Conservation (phyloP, 1,284 basidiomycete genomes). For the Heterobasidion irregulare region DNA sequence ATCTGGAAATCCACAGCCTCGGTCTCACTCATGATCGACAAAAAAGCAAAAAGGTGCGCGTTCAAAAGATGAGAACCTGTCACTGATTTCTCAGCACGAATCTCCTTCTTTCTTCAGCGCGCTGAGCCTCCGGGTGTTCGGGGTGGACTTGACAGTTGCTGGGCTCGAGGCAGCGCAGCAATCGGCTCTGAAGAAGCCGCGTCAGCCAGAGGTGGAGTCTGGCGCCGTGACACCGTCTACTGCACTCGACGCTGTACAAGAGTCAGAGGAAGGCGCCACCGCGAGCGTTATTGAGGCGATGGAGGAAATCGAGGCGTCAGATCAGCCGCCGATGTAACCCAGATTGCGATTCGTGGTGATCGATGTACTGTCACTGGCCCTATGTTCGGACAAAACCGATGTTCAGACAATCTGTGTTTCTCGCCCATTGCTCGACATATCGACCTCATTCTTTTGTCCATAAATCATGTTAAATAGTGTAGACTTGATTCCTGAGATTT, state of each 20-base stretch:
- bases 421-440: too few species aligned
- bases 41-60: conserved; percentile 81
- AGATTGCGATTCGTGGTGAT: too few species aligned
- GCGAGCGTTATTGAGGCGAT: not conserved
- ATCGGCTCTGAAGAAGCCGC: not conserved
- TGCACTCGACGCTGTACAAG: not conserved
- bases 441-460: too few species aligned
- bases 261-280: not conserved
- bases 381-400: too few species aligned
- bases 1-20: conserved; percentile 89
- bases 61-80: not conserved
- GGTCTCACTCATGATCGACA: conserved; percentile 87
- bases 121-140: conserved; percentile 73
- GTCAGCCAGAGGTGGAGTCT: not conserved
- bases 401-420: too few species aligned
- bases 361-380: too few species aligned
- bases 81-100: not conserved
- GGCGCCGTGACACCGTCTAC: not conserved
- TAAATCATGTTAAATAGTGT: too few species aligned
- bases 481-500: too few species aligned
- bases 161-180: conserved; percentile 26
- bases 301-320: too few species aligned
- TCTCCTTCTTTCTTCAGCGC: conserved; percentile 36
- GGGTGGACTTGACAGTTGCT: conserved; percentile 58
- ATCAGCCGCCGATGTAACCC: too few species aligned